Conservation (phyloP, 257 asterid species). For the Eucommia ulmoides region DNA sequence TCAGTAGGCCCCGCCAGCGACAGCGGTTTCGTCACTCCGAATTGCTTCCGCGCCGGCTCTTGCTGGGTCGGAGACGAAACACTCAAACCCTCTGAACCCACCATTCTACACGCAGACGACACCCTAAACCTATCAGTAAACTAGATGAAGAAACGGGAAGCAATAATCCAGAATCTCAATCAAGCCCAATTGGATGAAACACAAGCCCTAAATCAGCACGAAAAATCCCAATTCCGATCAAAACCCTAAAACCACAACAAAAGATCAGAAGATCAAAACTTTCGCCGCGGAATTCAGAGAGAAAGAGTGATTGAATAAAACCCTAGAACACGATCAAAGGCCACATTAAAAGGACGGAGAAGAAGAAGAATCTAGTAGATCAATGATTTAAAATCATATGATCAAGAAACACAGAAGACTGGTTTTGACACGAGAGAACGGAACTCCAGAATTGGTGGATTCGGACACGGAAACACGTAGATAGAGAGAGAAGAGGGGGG, state of each 20-base stretch:
- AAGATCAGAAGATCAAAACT: neutral
- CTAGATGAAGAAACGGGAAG: neutral
- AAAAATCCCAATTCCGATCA: neutral
- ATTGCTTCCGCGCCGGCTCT: slow-evolving; percentile 35
- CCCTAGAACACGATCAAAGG: neutral
- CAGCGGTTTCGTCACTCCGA: slow-evolving; percentile 70
- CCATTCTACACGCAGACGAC: neutral
- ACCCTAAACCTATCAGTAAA: no score
- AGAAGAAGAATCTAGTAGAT: neutral
- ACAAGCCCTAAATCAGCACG: neutral
- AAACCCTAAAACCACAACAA: neutral
- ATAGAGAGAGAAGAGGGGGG: neutral
- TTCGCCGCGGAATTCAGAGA: neutral
- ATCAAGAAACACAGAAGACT: neutral
- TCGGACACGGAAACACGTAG: neutral
- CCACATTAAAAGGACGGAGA: neutral
- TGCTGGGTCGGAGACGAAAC: neutral
- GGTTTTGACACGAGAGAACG: neutral
- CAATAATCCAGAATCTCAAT: neutral
- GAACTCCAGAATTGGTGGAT: neutral
- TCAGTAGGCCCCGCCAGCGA: slow-evolving; percentile 65
- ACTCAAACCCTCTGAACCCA: slow-evolving; percentile 1
- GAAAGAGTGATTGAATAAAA: neutral
- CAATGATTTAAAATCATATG: neutral
- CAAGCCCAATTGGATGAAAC: neutral